Base-by-base conservation (phyloP, 768 basidiomycete species). In the Naganishia randhawae region DNA sequence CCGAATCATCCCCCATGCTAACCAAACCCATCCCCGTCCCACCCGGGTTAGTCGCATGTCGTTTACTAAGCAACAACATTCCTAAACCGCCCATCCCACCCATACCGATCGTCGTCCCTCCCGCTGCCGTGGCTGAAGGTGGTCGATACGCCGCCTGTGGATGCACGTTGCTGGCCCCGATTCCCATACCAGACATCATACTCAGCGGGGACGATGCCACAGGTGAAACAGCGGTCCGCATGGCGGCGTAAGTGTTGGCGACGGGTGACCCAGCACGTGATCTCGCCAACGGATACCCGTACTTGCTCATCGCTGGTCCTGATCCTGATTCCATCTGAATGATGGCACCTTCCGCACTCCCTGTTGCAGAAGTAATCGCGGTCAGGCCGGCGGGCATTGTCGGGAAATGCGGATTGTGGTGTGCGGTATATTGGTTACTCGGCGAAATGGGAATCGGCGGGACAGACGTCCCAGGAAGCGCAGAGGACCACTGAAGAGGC, bases 21-120 rank as follows among this genome's bases (percentile, higher is more conserved):
- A 51, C 51, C 62, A 69, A 22, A 9, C 68, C 68, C 68, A 48
- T 69, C 31, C 68, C 68, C 25, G 50, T 52, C 25, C 62, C 42
- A 27, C 52, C 53, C 7, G 51, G 62, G 45, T 55, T 65, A 1
- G 50, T 63, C n/a, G 51, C 65, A 50, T 70, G 69, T 54, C 25
- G 35, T 69, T 48, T 76, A 88, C 88, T 90, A 48, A 90, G 87
- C 82, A 86, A 88, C 69, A 90, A 90, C 77, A 84, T 92, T 39
- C 89, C 89, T 3, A 90, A 90, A 70, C 89, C 89, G 5, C 86
- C 88, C 11, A 61, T 70, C 89, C 22, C 37, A 7, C 86, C 88
- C 10, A 51, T 69, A 6, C 66, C 66, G 50, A 68, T 67, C 27
- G 65, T 68, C 9, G 57, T 61, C 13, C 57, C 57, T 2, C 57